Base-by-base conservation (phyloP, 768 basidiomycete species). In the Tricholomella constricta region DNA sequence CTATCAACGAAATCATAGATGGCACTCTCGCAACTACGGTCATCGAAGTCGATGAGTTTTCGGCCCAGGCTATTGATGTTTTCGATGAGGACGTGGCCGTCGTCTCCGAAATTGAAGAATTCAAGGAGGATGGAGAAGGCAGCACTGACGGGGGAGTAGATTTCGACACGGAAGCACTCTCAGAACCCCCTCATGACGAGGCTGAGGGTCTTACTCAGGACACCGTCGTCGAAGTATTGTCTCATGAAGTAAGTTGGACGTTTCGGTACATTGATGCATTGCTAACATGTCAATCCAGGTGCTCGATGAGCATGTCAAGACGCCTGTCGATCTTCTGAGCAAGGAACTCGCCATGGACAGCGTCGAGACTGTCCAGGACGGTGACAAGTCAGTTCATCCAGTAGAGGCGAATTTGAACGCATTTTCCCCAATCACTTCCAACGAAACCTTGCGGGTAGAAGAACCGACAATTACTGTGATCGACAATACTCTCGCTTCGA, bases 131-230 rank as follows among this genome's bases (percentile, higher is more conserved):
- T 12, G 47, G 37, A 4, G 61, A 57, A 10, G 48, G 37, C 12
- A 61, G 65, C n/a, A 27, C 48, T 36, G 52, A 57, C n/a, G 61
- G 59, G 12, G 57, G 35, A 51, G 41, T 37, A 10, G 38, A 20
- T 15, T 20, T 53, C 25, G 59, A 59, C 25, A 48, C 58, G 17
- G 41, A 47, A 6, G 35, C 31, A n/a, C 11, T 22, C 31, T 15
- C 34, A 17, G 17, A 46, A 34, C 32, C 22, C 5, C 17, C 17
- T 19, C 2, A 20, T 15, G 22, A 25, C 22, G 23, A 17, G 23
- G n/a, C 22, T 7, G 4, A 25, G 22, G 22, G 45, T 17, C 19
- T 23, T 14, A 41, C 44, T 22, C 49, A 52, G 25, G 37, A 48
- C 11, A 25, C 46, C 3, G 17, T 42, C 14, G 31, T 20, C 1